These are phyloP conservation scores for Cutaneotrichosporon cavernicola DNA, from an alignment of 1,284 basidiomycete genomes.

Conservation along the genomic window DNA sequence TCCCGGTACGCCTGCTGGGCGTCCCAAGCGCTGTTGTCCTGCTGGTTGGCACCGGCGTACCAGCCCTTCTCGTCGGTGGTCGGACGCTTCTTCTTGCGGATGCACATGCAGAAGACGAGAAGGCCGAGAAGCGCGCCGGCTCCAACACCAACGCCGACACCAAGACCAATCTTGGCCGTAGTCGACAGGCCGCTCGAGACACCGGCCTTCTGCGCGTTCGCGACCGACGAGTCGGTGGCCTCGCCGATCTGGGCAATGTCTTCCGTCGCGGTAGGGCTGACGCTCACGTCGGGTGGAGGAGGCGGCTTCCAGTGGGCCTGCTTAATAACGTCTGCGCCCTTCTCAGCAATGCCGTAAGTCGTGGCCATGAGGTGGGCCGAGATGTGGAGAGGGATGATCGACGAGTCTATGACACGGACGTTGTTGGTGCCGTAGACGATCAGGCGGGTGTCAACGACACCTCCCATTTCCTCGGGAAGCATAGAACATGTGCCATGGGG, in stretches of 20 bases:
- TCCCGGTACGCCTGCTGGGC: slow-evolving; percentile 37
- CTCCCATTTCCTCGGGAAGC: slow-evolving; percentile 63
- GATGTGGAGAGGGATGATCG: slow-evolving; percentile 54
- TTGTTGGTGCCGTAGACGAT: slow-evolving; percentile 64
- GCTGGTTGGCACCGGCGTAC: slow-evolving; percentile 27
- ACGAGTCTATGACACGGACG: slow-evolving; percentile 55
- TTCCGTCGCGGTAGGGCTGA: slow-evolving; percentile 12
- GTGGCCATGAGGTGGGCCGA: slow-evolving; percentile 54
- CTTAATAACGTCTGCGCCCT: slow-evolving; percentile 64
- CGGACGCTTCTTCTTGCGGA: slow-evolving; percentile 29
- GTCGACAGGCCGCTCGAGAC: slow-evolving; percentile 14
- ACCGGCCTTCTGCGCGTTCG: slow-evolving; percentile 23
- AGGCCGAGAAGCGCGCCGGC: slow-evolving; percentile 36
- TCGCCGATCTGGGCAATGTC: slow-evolving; percentile 30
- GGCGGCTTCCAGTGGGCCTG: slow-evolving; percentile 14
- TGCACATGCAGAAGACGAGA: slow-evolving; percentile 36
- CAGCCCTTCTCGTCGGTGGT: slow-evolving; percentile 33
- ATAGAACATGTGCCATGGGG: slow-evolving; percentile 64
- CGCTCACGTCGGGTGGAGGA: slow-evolving; percentile 11
- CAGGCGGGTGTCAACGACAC: slow-evolving; percentile 65
- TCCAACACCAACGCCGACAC: slow-evolving; percentile 43
- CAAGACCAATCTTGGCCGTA: slow-evolving; percentile 45
- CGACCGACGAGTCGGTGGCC: slow-evolving; percentile 36
- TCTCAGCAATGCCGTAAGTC: slow-evolving; percentile 69
- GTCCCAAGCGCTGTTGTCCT: slow-evolving; percentile 28